Conservation (phyloP, 345 rosid species). For the Xanthoceras sorbifolium region DNA sequence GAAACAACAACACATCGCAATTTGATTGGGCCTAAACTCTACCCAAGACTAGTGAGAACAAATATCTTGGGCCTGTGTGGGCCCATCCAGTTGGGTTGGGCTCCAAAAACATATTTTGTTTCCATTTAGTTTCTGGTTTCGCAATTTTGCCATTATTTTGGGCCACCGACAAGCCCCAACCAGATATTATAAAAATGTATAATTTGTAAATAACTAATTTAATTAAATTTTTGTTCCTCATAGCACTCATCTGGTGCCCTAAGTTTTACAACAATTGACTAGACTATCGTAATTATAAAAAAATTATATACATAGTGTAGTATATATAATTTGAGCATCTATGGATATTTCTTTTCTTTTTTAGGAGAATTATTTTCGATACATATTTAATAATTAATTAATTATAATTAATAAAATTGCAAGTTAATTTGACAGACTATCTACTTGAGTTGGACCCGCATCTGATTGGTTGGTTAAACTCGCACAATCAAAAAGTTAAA, state of each 20-base stretch:
- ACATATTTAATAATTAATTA: too few species aligned
- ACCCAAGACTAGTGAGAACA: neutral
- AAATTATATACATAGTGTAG: too few species aligned
- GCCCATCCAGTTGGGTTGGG: neutral
- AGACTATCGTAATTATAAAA: too few species aligned
- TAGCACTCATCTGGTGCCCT: neutral
- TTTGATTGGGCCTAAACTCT: neutral
- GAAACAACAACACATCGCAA: neutral
- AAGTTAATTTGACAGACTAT: conserved; percentile 2
- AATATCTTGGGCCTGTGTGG: neutral
- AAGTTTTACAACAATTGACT: neutral
- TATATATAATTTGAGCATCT: too few species aligned
- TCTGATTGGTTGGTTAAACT: neutral
- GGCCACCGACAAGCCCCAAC: neutral
- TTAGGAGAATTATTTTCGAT: too few species aligned
- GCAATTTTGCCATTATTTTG: neutral
- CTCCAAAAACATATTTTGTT: neutral
- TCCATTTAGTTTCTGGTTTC: neutral
- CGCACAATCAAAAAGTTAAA: neutral
- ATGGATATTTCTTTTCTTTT: too few species aligned
- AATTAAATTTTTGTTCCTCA: too few species aligned
- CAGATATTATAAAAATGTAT: too few species aligned
- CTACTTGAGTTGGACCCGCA: neutral
- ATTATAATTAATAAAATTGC: too few species aligned
- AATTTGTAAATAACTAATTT: too few species aligned